Evolutionary conservation across 768 basidiomycete genomes (phyloP), one percentile per base, ranked within the genome.

Genomic region (Guyanaporus albipodus): DNA sequence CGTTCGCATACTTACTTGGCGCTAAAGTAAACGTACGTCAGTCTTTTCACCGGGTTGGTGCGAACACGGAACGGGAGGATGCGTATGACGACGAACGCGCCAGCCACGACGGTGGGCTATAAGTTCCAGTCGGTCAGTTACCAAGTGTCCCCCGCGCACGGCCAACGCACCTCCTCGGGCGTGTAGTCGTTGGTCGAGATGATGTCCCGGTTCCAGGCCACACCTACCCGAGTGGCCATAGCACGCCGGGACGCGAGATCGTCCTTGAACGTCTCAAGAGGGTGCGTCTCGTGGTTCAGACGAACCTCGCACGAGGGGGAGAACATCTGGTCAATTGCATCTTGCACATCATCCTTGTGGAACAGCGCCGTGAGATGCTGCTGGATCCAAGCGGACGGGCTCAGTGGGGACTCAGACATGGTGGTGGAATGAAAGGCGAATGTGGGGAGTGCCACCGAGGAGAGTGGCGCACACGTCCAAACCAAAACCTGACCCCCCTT

Each of bases 21-120:
- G 31, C 70, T 75, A 38, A 76, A 73, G 14, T 60, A 46, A 24
- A 71, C 50, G 22, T 59, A 54, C 26, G 63, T 67, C 8, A 45
- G 51, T 8, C 55, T 61, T 43, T 73, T 68, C 8, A 71, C 74
- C 7, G 67, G 68, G 3, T 50, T 48, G 9, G 49, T 76, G 18
- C 75, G 69, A 14, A 77, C 67, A 8, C 69, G 62, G 48, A 73
- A 69, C 35, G 67, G 70, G 36, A 73, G 44, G 3, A 63, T 61
- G 19, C 70, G 72, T 22, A 68, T 72, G 37, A 72, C 62, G 49
- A 70, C 54, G 31, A 74, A 61, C 38, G 58, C 53, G 1, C 76
- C 75, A 4, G 71, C 67, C 3, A 76, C 68, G 38, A 74, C 61
- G 4, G 63, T 58, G 2, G 57, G 56, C 71, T 74, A 18, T 10